Base-by-base conservation (phyloP, 352 stramenopile genomes). In the Thalassiosira hispida region DNA sequence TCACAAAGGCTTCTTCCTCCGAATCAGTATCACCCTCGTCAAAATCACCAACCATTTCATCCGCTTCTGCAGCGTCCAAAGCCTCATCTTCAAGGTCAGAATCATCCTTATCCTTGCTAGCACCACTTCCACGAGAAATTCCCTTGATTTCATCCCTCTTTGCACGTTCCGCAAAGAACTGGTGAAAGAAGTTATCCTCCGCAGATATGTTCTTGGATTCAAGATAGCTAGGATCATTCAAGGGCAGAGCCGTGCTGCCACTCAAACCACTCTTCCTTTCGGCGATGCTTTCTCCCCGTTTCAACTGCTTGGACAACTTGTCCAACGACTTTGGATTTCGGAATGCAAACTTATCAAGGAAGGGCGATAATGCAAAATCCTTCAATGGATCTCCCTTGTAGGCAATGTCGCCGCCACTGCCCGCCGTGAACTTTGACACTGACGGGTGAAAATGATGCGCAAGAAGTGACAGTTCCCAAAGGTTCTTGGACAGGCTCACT, bases 291-390 rank as follows among this genome's bases (percentile, higher is more conserved):
- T 86, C 67, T 16, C 73, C 78, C 12, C 63, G 31, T 47, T 73
- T 87, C 64, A 80, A 66, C 42, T 75, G 81, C 33, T 71, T 88
- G 25, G 33, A 72, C 46, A 74, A 70, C 40, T 70, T 87, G 55
- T 83, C 84, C 59, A 67, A 46, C n/a, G 83, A 86, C 78, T 97
- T 97, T 3, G 97, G 97, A 81, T 99, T 99, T 71, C 98, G 97
- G 90, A 98, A 99, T 27, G 98, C 96, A 87, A 99, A 99, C 81
- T 98, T 97, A 78, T 99, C 96, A 44, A 99, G 96, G 84, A 99
- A 99, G 2, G 95, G 90, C 46, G 95, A 92, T 71, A 99, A 90
- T n/a, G 93, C 95, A 74, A 99, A 99, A 83, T 99, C 97, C 69
- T 96, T 93, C 6, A 99, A 87, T 60, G 97, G 97, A 85, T 99